phyloP scores from a whole-genome alignment of 345 rosid species.

The Erodium maritimum region DNA sequence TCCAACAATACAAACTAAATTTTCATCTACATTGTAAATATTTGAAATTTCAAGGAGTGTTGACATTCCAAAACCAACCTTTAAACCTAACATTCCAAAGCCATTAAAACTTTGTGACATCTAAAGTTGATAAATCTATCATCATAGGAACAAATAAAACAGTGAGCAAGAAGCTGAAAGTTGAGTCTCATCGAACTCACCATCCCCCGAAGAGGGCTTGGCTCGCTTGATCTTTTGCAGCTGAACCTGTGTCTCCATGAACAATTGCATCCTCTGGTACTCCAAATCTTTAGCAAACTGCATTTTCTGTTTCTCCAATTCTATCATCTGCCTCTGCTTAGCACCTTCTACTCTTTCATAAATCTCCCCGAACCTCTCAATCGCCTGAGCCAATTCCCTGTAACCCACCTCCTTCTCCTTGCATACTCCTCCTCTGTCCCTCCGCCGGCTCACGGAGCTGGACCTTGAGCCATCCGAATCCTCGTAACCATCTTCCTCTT shows the following conservation, averaged over 20 bases:
- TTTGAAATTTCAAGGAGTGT: not conserved
- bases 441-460: conserved; percentile 1
- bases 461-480: conserved; percentile 13
- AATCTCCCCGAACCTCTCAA: conserved; percentile 35
- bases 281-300: conserved; percentile 38
- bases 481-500: conserved; percentile 21
- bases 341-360: conserved; percentile 35
- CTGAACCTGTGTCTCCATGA: conserved; percentile 37
- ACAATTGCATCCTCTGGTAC: conserved; percentile 39
- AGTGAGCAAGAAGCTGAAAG: not conserved
- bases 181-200: conserved; percentile 1
- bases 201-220: conserved; percentile 17
- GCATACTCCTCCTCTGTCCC: conserved; percentile 2
- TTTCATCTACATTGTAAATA: not conserved
- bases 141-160: not conserved
- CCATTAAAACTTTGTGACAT: not conserved
- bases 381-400: conserved; percentile 27
- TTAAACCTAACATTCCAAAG: not conserved
- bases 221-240: conserved; percentile 34
- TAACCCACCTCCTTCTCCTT: conserved; percentile 11
- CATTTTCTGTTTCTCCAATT: conserved; percentile 47
- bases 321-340: conserved; percentile 39
- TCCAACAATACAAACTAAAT: not conserved
- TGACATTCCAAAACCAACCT: not conserved
- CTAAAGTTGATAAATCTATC: not conserved